Conservation (phyloP, 192 early-diverging fungal genomes). For the Oehlia diaphana region DNA sequence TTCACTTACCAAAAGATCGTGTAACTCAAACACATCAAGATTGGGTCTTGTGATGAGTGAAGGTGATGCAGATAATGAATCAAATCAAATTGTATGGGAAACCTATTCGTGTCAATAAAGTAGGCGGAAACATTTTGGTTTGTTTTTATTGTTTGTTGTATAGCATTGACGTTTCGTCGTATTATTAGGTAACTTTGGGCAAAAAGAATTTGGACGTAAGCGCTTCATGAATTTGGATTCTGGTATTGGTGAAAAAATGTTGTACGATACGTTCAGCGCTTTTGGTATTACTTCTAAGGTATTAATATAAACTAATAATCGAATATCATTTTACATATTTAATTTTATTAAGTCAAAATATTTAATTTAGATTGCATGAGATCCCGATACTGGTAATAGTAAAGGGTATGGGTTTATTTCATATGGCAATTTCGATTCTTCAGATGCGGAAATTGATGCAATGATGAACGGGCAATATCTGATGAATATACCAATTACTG, state of each 20-base stretch:
- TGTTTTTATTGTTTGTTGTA: background rate
- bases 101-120: slow-evolving; percentile 93
- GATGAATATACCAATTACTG: slow-evolving; percentile 89
- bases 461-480: slow-evolving; percentile 95
- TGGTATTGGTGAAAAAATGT: too few species aligned
- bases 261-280: slow-evolving; percentile 78
- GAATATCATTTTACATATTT: background rate
- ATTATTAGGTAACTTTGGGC: slow-evolving; percentile 67
- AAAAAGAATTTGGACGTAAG: slow-evolving; percentile 57
- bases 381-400: slow-evolving; percentile 50
- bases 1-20: too few species aligned
- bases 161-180: background rate
- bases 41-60: slow-evolving; percentile 94
- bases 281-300: slow-evolving; percentile 89
- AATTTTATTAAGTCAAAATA: background rate
- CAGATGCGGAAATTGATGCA: slow-evolving; percentile 94
- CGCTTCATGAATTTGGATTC: too few species aligned
- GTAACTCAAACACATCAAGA: too few species aligned
- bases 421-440: slow-evolving; percentile 91
- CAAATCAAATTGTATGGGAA: slow-evolving; percentile 95
- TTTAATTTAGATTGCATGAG: slow-evolving; percentile 66
- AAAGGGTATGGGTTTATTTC: slow-evolving; percentile 84
- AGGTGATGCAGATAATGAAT: slow-evolving; percentile 96
- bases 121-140: background rate
- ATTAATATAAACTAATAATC: background rate